A percentile compares a stretch with the other conserved stretches of the same genome.
phyloP scores from a whole-genome alignment of 129 eudicot genomes.

The Tagetes patula region DNA sequence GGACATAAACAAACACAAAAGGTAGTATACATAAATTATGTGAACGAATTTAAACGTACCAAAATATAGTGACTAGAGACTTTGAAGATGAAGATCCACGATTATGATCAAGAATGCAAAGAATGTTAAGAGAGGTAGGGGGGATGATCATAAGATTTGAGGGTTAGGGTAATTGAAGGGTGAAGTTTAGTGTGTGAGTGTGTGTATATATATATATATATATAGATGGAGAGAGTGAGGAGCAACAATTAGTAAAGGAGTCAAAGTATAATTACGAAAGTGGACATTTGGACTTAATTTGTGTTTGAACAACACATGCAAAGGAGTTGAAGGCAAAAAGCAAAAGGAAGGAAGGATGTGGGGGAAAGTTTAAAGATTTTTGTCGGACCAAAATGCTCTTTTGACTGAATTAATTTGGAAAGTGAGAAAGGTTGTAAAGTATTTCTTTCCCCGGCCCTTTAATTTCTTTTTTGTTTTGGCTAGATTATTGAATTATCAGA shows the following conservation, averaged over 20 bases:
- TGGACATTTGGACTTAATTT: conserved; percentile 43
- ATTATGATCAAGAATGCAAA: conserved; percentile 16
- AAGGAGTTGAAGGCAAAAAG: conserved; percentile 42
- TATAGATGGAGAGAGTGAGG: conserved; percentile 32
- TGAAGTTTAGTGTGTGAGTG: conserved; percentile 5
- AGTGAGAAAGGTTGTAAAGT: conserved; percentile 47
- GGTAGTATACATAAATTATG: neutral
- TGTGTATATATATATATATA: no score
- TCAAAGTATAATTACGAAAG: conserved; percentile 40
- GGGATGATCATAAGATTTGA: conserved; percentile 39
- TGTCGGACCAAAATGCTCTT: conserved; percentile 62
- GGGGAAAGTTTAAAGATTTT: conserved; percentile 51
- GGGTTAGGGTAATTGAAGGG: conserved; percentile 28
- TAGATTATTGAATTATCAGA: conserved; percentile 32
- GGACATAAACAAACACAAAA: neutral
- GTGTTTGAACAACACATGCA: conserved; percentile 42
- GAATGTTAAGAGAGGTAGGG: conserved; percentile 1
- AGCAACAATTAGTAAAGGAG: conserved; percentile 21
- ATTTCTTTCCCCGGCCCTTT: neutral
- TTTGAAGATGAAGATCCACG: conserved; percentile 28
- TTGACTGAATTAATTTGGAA: conserved; percentile 67
- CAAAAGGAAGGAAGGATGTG: conserved; percentile 54
- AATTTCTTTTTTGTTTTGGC: conserved; percentile 28
- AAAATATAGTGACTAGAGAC: conserved; percentile 8
- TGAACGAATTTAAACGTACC: conserved; percentile 25